Base-by-base conservation (phyloP, 108 stramenopile genomes). In the Mayamaea pseudoterrestris region DNA sequence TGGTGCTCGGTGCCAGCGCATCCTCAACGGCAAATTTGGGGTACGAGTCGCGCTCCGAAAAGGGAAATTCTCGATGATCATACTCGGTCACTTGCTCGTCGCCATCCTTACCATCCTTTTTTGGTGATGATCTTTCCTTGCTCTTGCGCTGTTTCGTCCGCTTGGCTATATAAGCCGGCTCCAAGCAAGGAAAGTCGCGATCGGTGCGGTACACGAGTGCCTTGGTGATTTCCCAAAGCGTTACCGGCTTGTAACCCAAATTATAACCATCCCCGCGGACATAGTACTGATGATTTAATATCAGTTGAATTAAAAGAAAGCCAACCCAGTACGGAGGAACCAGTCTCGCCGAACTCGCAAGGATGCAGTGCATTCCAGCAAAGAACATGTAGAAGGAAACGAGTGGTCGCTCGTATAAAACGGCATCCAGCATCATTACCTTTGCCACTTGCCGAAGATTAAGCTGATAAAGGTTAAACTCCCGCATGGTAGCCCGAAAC, bases 51-150 rank as follows among this genome's bases (percentile, higher is more conserved):
- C 66, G 50, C 24, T 88, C 74, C 14, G 86, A 88, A 44, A 88
- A 88, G 4, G 85, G 86, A 49, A 88, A 88, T 44, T 88, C 86
- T 24, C 67, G 37, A 37, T 88, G 77, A 67, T 82, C 73, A 2
- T 57, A 55, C 61, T 59, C 46, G 46, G 58, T 68, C 23, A 54
- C 65, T 24, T 61, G 73, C 26, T 28, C 35, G 21, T 63, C 44
- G 35, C 66, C 63, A 43, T 24, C 35, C 12, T 36, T 17, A 2
- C 44, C 37, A 8, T 39, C 37, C 18, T 39, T 18, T n/a, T 9
- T 14, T 34, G 5, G n/a, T 11, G 22, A 8, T 27, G 29, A n/a
- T 26, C 4, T 27, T 50, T 50, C 9, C 17, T 40, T 14, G 22
- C 30, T 13, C 5, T 23, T 12, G 2, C 18, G 24, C 53, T 17